Conservation (phyloP, 257 asterid genomes). For the Lavandula angustifolia region DNA sequence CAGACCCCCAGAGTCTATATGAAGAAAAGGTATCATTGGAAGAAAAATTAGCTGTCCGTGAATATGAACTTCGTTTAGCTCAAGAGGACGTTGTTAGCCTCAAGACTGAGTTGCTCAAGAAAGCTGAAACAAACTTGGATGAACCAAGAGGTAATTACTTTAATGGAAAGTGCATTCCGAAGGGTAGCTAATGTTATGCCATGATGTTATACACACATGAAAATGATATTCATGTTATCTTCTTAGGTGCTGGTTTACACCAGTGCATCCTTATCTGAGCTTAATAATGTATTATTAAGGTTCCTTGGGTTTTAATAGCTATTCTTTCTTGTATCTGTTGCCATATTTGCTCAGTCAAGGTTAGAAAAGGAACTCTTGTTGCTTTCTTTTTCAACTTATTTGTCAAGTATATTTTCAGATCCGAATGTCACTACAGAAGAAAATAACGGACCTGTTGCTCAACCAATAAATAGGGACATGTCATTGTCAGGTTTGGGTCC, state of each 20-base stretch:
- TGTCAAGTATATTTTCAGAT: slow-evolving; percentile 52
- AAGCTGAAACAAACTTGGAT: slow-evolving; percentile 46
- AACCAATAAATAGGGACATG: slow-evolving; percentile 47
- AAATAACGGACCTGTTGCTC: slow-evolving; percentile 45
- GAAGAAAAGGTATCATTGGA: slow-evolving; percentile 85
- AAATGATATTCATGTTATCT: slow-evolving; percentile 1
- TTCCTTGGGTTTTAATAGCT: slow-evolving; percentile 26
- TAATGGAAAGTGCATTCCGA: slow-evolving; percentile 18
- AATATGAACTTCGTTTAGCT: slow-evolving; percentile 95
- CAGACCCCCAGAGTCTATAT: slow-evolving; percentile 86
- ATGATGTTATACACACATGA: slow-evolving; percentile 23
- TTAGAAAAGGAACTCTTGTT: slow-evolving; percentile 9
- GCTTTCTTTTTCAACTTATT: slow-evolving; percentile 32
- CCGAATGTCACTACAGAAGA: slow-evolving; percentile 38
- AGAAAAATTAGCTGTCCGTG: slow-evolving; percentile 85
- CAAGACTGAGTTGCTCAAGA: slow-evolving; percentile 71
- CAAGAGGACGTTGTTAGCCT: slow-evolving; percentile 83
- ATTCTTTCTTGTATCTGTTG: slow-evolving; percentile 21
- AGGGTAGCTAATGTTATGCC: slow-evolving; percentile 4
- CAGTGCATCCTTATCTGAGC: slow-evolving; percentile 26
- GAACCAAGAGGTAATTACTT: slow-evolving; percentile 51
- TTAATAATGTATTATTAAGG: slow-evolving; percentile 19
- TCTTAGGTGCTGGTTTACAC: slow-evolving; percentile 21
- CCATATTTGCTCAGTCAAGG: slow-evolving; percentile 24
- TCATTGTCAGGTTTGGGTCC: slow-evolving; percentile 84